A percentile compares a stretch with the other conserved stretches of the same genome.
These are phyloP conservation scores for Ramichloridium luteum DNA, from an alignment of 2,329 filamentous ascomycete genomes.

Conservation along the genomic window DNA sequence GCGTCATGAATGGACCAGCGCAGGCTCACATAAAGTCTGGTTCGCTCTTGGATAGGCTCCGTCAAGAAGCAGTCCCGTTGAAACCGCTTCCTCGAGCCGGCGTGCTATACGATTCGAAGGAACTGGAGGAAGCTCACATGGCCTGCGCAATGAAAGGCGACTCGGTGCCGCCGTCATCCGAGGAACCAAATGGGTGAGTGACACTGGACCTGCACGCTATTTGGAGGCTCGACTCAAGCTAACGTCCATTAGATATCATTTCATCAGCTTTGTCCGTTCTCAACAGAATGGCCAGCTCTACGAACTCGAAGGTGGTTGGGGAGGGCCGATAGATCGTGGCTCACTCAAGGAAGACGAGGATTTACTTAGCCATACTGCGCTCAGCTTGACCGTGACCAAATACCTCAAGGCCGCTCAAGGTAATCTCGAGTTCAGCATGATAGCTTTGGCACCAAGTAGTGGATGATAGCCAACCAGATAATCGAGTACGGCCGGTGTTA, in stretches of 20 bases:
- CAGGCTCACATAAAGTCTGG: slow-evolving; percentile 30
- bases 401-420: slow-evolving; percentile 29
- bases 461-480: no score
- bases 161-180: slow-evolving; percentile 22
- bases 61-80: slow-evolving; percentile 34
- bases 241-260: slow-evolving; percentile 32
- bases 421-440: slow-evolving; percentile 33
- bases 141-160: slow-evolving; percentile 32
- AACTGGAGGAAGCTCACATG: slow-evolving; percentile 33
- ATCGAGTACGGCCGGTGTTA: no score
- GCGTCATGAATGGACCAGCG: slow-evolving; percentile 39
- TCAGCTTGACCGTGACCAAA: slow-evolving; percentile 30
- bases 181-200: no score
- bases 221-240: no score
- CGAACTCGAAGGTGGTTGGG: slow-evolving; percentile 34
- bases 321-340: slow-evolving; percentile 35
- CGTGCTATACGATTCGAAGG: slow-evolving; percentile 38
- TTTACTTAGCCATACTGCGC: slow-evolving; percentile 31
- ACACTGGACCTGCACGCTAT: no score
- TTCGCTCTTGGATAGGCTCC: slow-evolving; percentile 35
- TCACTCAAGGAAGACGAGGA: slow-evolving; percentile 30
- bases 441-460: slow-evolving; percentile 27
- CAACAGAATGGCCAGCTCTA: slow-evolving; percentile 34
- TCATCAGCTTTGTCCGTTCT: slow-evolving; percentile 37
- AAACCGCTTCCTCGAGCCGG: slow-evolving; percentile 35